Evolutionary conservation across 768 basidiomycete species (phyloP), one percentile per base, ranked within the genome.

Genomic region (Exidia glandulosa): DNA sequence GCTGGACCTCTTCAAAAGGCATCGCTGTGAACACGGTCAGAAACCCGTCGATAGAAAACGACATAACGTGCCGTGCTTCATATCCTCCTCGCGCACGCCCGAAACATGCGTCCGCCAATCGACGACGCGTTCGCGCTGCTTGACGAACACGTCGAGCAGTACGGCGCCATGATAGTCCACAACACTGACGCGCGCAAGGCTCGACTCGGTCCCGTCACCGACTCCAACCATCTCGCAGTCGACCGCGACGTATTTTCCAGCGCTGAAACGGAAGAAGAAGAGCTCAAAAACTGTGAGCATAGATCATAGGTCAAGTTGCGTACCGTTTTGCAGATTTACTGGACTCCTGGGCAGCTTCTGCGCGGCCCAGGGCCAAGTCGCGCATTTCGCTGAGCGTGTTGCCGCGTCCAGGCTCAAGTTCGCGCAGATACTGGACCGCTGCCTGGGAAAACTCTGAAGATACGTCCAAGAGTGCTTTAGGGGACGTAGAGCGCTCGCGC

Each of bases 171-270:
- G 76, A 68, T 84, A 95, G 71, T 97, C 95, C 60, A 97, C 92
- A 37, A 96, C 69, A 57, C 88, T 90, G 63, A 95, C 89, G 32
- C 94, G 85, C 1, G 93, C 94, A 14, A 96, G 79, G 0, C 87
- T 86, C 0, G 89, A 92, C 69, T 95, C 91, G 2, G 72, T 72
- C 25, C 90, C 91, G 29, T 85, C 79, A 1, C 93, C 93, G n/a
- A 95, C 81, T 3, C 94, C 94, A 12, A 98, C 94, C 93, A 98
- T 96, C 72, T 98, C 95, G 66, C 95, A 98, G 72, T 99, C 95
- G 31, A 99, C 75, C 0, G 92, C 84, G 47, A 96, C 74, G 63
- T 88, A 88, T 67, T 81, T 86, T 55, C 87, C 41, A 14, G 14
- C 14, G 50, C 27, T 29, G 7, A 27, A 54, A n/a, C n/a, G 25